Evolutionary conservation across 805 yeast species (phyloP), one percentile per base, ranked within the genome.

Genomic region (Starmera quercuum): DNA sequence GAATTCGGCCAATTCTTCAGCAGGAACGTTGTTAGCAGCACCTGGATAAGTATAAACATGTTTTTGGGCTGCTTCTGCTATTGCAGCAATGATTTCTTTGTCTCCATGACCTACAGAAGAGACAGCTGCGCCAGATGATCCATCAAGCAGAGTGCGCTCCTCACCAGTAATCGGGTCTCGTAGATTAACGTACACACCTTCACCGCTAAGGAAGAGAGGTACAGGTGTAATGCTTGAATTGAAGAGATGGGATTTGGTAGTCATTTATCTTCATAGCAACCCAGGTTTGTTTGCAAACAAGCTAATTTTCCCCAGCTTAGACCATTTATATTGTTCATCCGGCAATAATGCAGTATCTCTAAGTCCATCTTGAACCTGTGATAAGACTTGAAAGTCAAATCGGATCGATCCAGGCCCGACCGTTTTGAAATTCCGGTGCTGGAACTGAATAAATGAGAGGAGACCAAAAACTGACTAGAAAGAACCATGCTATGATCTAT

Each of bases 101-200:
- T 66, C 68, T 26, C 55, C 51, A 35, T 67, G 72, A 23, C 73
- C 74, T 13, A 68, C 52, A 2, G 71, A 60, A n/a, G 66, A 64
- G 26, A 68, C 73, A 14, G 74, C 73, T n/a, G 75, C 75, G 42
- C 73, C 73, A 4, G 73, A 66, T 49, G 55, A 51, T 17, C 65
- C 71, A 41, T 68, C 74, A 22, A 65, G 41, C 12, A 63, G 46
- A 33, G 49, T 55, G 14, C 33, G 50, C 30, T 38, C 35, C 30
- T 53, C 54, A 10, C 59, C 59, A 14, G 66, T 53, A 10, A 38
- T 45, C 20, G 65, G 60, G 41, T 64, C 64, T 32, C 45, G 54
- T 17, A 61, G 51, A 5, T 54, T 51, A 40, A 66, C 46, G 37
- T 49, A 47, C 30, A 50, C 37, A 18, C 71, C 73, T 21, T 56